Conservation (phyloP, 2,329 filamentous ascomycete genomes). For the Periglandula ipomoeae region DNA sequence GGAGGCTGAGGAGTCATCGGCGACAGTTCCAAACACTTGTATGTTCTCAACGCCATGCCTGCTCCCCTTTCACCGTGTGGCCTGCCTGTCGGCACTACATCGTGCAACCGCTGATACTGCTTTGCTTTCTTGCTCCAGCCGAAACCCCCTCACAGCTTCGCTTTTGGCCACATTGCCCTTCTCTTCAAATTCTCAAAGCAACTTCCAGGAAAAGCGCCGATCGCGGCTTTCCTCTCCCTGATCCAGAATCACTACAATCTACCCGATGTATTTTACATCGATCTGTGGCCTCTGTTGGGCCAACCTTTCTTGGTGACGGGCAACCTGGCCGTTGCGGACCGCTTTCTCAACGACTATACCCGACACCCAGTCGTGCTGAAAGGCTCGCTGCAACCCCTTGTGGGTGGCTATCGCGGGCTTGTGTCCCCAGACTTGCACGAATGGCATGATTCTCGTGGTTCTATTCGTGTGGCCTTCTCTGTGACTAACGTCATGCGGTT, state of each 20-base stretch:
- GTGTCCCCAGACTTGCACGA: background rate
- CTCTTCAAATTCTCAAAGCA: background rate
- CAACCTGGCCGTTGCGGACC: constrained; percentile 1
- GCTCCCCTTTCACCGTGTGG: too few species aligned
- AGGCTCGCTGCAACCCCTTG: background rate
- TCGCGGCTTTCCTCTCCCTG: background rate
- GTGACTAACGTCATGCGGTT: constrained; percentile 2
- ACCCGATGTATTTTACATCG: constrained; percentile 3
- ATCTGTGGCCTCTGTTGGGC: background rate
- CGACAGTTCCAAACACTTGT: background rate
- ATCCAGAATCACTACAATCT: background rate
- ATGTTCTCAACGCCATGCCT: too few species aligned
- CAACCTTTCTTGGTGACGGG: background rate
- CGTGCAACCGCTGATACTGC: background rate
- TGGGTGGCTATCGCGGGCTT: constrained; percentile 1
- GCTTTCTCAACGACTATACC: constrained; percentile 1
- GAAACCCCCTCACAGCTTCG: constrained; percentile 3
- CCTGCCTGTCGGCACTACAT: too few species aligned
- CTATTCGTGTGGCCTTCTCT: background rate
- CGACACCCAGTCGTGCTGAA: background rate
- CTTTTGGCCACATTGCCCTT: background rate
- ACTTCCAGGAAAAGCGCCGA: background rate
- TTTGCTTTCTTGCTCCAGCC: background rate
- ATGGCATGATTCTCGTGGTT: constrained; percentile 3
- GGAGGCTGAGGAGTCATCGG: constrained; percentile 1